These are phyloP conservation scores for Mortierella sp. DNA, from an alignment of 371 early-diverging fungal species.

Conservation along the genomic window DNA sequence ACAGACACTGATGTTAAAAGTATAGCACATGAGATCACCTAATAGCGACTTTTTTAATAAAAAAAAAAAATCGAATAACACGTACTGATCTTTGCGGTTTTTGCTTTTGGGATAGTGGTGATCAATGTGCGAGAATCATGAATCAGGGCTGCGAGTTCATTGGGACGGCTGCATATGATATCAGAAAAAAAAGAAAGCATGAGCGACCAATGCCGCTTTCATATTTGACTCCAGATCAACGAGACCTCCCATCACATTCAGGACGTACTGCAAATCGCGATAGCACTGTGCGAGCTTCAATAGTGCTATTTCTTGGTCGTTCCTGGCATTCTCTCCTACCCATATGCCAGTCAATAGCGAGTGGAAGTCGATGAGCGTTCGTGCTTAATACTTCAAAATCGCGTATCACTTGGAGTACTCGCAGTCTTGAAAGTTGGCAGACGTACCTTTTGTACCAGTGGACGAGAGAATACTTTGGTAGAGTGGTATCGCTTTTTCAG, in stretches of 20 bases:
- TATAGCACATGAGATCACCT: background rate
- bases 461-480: conserved; percentile 68
- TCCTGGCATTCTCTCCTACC: conserved; percentile 42
- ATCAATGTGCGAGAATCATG: conserved; percentile 85
- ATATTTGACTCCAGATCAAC: background rate
- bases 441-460: conserved; percentile 47
- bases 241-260: background rate
- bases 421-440: background rate
- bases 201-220: too few species aligned
- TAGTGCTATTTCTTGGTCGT: conserved; percentile 71
- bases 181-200: background rate
- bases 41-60: background rate
- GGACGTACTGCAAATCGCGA: conserved; percentile 68
- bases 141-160: conserved; percentile 85
- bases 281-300: conserved; percentile 74
- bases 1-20: background rate
- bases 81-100: conserved; percentile 94
- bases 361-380: background rate
- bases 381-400: background rate
- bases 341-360: background rate
- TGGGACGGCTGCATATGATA: conserved; percentile 68
- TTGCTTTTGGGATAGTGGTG: conserved; percentile 91
- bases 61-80: background rate
- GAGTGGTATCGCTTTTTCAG: conserved; percentile 65
- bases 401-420: background rate